These are phyloP conservation scores for Mycena chlorophos DNA, from an alignment of 768 basidiomycete species.

Conservation along the genomic window DNA sequence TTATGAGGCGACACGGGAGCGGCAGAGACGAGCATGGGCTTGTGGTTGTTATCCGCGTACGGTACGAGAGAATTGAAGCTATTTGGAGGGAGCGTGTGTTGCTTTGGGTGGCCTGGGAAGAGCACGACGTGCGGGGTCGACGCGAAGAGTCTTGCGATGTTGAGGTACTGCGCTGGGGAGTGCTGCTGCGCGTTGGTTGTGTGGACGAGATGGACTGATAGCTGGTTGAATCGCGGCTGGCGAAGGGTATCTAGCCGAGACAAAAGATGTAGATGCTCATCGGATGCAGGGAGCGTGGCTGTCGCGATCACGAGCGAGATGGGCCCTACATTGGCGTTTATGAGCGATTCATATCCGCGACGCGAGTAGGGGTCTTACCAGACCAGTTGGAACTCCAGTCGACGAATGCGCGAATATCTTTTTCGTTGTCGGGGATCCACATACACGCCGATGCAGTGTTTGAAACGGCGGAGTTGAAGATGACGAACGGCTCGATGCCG, in stretches of 20 bases:
- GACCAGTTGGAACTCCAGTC: conserved; percentile 44
- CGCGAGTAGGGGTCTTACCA: conserved; percentile 31
- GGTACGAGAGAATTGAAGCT: conserved; percentile 18
- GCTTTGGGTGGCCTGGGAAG: conserved; percentile 45
- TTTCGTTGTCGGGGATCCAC: conserved; percentile 42
- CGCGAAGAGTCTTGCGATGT: conserved; percentile 63
- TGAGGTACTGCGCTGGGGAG: conserved; percentile 57
- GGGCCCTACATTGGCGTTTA: conserved; percentile 36
- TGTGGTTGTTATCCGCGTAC: neutral
- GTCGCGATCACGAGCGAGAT: conserved; percentile 52
- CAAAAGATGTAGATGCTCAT: conserved; percentile 28
- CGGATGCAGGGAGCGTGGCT: conserved; percentile 24
- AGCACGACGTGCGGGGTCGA: conserved; percentile 47
- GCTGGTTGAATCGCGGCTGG: conserved; percentile 21
- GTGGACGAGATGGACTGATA: conserved; percentile 48
- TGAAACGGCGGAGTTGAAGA: conserved; percentile 24
- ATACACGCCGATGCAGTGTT: conserved; percentile 41
- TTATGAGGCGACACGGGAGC: conserved; percentile 36
- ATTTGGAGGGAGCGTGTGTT: conserved; percentile 22
- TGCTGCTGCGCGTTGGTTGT: conserved; percentile 35
- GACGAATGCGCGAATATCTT: conserved; percentile 33
- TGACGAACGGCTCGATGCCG: conserved; percentile 38
- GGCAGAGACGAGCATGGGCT: conserved; percentile 25
- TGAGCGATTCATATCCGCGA: neutral
- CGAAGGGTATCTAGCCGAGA: conserved; percentile 27